Evolutionary conservation across 1,284 basidiomycete species (phyloP).

Genomic region (Rhodotorula sp.): DNA sequence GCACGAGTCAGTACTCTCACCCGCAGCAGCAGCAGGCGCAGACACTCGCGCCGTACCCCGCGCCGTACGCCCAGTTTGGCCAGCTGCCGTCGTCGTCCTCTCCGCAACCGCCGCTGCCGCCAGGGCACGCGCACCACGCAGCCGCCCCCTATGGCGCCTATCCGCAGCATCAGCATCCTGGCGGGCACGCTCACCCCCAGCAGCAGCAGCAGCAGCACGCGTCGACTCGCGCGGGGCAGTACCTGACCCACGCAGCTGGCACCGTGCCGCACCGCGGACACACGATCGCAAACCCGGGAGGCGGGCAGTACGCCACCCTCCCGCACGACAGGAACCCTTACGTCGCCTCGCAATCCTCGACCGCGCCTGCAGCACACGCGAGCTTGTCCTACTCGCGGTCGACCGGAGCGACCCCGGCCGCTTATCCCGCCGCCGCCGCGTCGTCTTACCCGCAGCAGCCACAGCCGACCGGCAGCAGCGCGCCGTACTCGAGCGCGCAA

Average conservation of each 20-base stretch:
- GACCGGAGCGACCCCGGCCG: not conserved
- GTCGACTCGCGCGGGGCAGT: not conserved
- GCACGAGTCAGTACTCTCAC: slow-evolving; percentile 38
- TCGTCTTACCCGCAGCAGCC: not conserved
- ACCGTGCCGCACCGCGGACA: not conserved
- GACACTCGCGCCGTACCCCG: slow-evolving; percentile 30
- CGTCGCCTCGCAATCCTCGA: not conserved
- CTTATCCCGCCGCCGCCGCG: not conserved
- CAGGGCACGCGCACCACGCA: slow-evolving; percentile 46
- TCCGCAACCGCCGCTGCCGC: slow-evolving; percentile 25
- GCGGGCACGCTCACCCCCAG: not conserved
- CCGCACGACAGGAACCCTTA: not conserved
- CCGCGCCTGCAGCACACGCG: not conserved
- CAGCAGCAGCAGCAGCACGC: not conserved
- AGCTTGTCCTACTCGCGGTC: not conserved
- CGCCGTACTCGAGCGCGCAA: not conserved
- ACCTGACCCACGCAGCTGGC: not conserved
- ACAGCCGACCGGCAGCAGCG: not conserved
- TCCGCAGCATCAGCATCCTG: not conserved
- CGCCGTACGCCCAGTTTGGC: slow-evolving; percentile 6
- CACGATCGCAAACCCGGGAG: slow-evolving; percentile 1
- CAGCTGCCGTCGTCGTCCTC: not conserved
- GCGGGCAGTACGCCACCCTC: not conserved
- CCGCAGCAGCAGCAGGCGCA: slow-evolving; percentile 44
- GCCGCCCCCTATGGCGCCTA: slow-evolving; percentile 42